Evolutionary conservation across 176 grass and related monocot genomes (phyloP), one percentile per base, ranked within the genome.

Genomic region (Juncus effusus): DNA sequence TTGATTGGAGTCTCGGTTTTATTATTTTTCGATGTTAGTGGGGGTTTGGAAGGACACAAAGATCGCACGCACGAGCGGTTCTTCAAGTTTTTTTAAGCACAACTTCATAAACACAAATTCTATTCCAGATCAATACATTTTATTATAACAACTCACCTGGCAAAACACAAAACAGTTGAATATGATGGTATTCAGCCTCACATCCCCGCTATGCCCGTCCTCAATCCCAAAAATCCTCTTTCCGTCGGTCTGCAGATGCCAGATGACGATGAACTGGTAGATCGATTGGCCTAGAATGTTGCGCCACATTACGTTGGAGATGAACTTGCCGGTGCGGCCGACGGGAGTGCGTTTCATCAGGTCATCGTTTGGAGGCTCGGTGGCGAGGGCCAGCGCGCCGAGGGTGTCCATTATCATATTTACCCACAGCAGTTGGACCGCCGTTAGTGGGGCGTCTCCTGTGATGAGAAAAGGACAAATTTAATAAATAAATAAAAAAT

Each of bases 391-490:
- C 4, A 97, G 87, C 0, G 93, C 93, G 1, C 93, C 93, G 40
- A 97, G 77, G 42, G 93, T 97, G 76, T 97, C 93, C 93, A 97
- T 97, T 61, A 97, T 97, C 93, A 92, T 97, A 82, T 97, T 97
- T 39, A 97, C 88, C 88, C 93, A 97, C 61, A 97, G 82, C 50
- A 97, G 79, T 61, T 97, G 88, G 61, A 97, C 85, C 38, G 93
- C 88, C 70, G 93, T 89, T 15, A 97, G 74, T 40, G 88, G 93
- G 6, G 82, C 88, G 57, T 82, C 75, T 73, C 93, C 88, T 91
- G 67, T n/a, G 56, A 84, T 36, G 19, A 40, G 69, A 50, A 73
- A 39, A 6, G 47, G 13, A 6, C 9, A 14, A 56, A 77, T 73
- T 13, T 12, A 28, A 28, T 28, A 28, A 28, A 28, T 28, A 28